Base-by-base conservation (phyloP, 208 protist genomes). In the Phytomonas sp. region DNA sequence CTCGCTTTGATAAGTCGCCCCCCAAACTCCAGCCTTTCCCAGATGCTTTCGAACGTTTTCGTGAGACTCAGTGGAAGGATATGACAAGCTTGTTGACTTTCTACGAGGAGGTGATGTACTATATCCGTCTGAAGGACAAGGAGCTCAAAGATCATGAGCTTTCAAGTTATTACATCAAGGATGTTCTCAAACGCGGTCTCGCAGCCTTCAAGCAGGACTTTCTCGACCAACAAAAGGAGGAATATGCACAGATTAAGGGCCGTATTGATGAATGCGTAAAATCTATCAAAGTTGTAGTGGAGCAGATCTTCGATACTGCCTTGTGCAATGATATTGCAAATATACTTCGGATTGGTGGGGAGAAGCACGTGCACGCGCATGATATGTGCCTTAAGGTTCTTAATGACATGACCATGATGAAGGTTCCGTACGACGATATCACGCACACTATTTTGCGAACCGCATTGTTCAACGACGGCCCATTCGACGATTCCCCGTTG, bases 311-410 rank as follows among this genome's bases (percentile, higher is more conserved):
- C 69, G 75, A 75, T 32, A 94, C 86, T 1, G 80, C 67, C 29
- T 76, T 94, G 10, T 94, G 79, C 76, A 97, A 97, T 77, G 86
- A 94, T 69, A 74, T 97, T 68, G 82, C 79, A 10, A 97, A 97
- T 70, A 86, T 94, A 59, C 79, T 97, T 12, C 89, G 92, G 66
- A 82, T 97, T 40, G 89, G 77, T 7, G 89, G 90, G 4, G 86
- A 94, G 71, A 79, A 78, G 74, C 81, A 91, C 75, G 74, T 80
- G 19, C 73, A 88, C 69, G 82, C 84, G 12, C 84, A 91, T 67
- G 78, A 76, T 60, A 88, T 92, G 81, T 65, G 80, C 11, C 42
- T 92, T 59, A 84, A 92, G 74, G 74, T 97, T 29, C 73, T 97
- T 36, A 83, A 93, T 32, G 92, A 97, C 79, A 97, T 97, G 92